phyloP scores from a whole-genome alignment of 176 grass and related monocot genomes.

The Elaeis guineensis region DNA sequence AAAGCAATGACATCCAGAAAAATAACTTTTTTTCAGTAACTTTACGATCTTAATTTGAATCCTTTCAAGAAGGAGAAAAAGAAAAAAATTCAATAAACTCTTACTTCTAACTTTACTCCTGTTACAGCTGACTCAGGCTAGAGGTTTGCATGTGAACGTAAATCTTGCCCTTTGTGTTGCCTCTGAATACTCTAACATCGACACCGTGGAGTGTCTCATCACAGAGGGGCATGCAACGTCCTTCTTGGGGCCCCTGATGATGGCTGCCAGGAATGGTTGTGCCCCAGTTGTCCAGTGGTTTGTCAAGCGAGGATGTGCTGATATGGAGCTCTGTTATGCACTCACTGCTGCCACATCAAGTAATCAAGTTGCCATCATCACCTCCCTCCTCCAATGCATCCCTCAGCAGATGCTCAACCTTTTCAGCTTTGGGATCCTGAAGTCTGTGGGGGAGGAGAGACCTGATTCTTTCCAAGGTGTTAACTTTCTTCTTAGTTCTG shows the following conservation, averaged over 20 bases:
- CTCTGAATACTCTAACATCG: conserved; percentile 63
- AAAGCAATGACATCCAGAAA: too few relatives aligned
- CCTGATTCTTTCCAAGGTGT: conserved; percentile 53
- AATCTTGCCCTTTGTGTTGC: conserved; percentile 88
- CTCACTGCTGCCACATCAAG: conserved; percentile 74
- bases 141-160: conserved; percentile 84
- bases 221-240: conserved; percentile 56
- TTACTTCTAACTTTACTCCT: too few relatives aligned
- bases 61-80: too few relatives aligned
- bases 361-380: conserved; percentile 44
- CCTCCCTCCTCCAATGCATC: conserved; percentile 70
- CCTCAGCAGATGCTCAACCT: conserved; percentile 63
- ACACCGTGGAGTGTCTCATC: conserved; percentile 83
- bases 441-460: conserved; percentile 65
- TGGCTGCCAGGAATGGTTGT: conserved; percentile 67
- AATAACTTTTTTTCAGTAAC: too few relatives aligned
- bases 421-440: conserved; percentile 73
- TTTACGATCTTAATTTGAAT: too few relatives aligned
- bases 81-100: too few relatives aligned
- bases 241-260: conserved; percentile 80
- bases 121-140: conserved; percentile 74
- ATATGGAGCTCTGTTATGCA: conserved; percentile 93
- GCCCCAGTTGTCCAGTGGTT: conserved; percentile 83
- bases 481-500: conserved; percentile 54
- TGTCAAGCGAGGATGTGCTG: conserved; percentile 65